Evolutionary conservation across 305 asterid species (phyloP), one percentile per base, ranked within the genome.

Genomic region (Caryopteris hybrid): DNA sequence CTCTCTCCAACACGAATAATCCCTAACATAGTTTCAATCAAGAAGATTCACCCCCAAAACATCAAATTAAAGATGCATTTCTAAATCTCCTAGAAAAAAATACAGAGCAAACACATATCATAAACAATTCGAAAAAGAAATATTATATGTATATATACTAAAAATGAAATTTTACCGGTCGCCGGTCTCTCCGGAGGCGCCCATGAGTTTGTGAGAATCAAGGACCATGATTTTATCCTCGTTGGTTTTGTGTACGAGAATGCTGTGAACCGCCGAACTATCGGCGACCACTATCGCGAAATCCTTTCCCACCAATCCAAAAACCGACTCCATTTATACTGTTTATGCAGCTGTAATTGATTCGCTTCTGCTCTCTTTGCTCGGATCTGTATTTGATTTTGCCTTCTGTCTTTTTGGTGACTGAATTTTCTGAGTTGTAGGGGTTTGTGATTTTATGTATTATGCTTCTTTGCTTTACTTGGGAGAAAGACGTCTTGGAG

Each of bases 171-270:
- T 25, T 51, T 61, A 90, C 98, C 98, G 79, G 80, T 92, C 97
- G 17, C 98, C 98, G 3, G 96, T 78, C 90, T 92, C 98, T 11
- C 98, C 97, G 34, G 95, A 85, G 20, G 97, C 98, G 5, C 98
- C 98, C 95, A 92, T 77, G 36, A 92, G 91, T 50, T 92, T 92
- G 63, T 92, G 97, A 41, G 97, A 90, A 79, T 92, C 98, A 4
- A 92, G 83, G 47, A 86, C 55, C 97, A 92, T 90, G 82, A 92
- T 81, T 73, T 92, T 92, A 59, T 92, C 98, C 79, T 92, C 98
- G 76, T 92, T 79, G 0, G 97, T 86, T 84, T 92, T 92, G 85
- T 92, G 97, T 1, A 92, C 97, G 23, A 92, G 82, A 52, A 92
- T 92, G 79, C 97, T 92, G 76, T 92, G 88, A 4, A 92, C 97